These are phyloP conservation scores for Kurtzmaniella quercitrusa DNA, from an alignment of 1,139 yeast genomes.

Conservation along the genomic window DNA sequence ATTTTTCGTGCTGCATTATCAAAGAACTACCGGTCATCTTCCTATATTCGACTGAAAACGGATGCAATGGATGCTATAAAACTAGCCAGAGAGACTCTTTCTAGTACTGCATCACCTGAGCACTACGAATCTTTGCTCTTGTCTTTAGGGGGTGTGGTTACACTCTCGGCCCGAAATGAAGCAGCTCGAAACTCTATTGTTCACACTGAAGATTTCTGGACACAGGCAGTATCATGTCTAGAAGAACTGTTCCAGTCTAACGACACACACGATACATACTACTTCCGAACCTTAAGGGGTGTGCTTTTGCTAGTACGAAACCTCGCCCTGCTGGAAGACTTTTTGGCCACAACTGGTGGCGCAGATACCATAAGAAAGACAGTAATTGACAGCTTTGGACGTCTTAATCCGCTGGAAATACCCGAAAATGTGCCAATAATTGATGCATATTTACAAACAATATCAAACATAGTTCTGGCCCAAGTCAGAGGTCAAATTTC, in stretches of 20 bases:
- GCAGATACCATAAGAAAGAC: background rate
- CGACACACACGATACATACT: constrained; percentile 1
- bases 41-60: no score
- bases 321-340: constrained; percentile 10
- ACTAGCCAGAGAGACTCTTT: background rate
- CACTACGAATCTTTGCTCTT: background rate
- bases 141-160: constrained; percentile 1
- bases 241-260: background rate
- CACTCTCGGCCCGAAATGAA: constrained; percentile 1
- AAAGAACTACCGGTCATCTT: no score
- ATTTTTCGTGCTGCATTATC: background rate
- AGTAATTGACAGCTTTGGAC: background rate
- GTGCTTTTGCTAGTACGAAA: constrained; percentile 17
- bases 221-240: background rate
- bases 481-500: background rate
- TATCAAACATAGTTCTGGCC: constrained; percentile 3
- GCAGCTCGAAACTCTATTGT: background rate
- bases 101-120: background rate
- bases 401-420: background rate
- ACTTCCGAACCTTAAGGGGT: constrained; percentile 19
- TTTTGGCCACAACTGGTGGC: background rate
- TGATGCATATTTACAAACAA: constrained; percentile 2
- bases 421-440: background rate
- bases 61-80: background rate
- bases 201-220: background rate